Evolutionary conservation across 306 rosid genomes (phyloP), one percentile per base, ranked within the genome.

Genomic region (Cercis canadensis): DNA sequence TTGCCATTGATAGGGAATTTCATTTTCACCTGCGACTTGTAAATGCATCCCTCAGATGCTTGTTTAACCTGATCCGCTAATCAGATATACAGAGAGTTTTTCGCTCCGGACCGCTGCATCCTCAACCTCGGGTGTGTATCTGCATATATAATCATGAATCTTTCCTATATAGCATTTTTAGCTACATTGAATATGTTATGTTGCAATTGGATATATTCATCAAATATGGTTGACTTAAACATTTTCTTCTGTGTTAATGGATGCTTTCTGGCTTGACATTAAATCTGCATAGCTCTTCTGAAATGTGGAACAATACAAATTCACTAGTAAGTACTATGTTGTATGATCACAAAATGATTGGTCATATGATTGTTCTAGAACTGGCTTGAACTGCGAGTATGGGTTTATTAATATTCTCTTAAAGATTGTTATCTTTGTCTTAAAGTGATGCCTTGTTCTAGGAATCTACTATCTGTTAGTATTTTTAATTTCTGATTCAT

Each of bases 61-160:
- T 84, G 81, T 72, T 85, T 72, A 58, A 67, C 88, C 75, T 84
- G 37, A 83, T 72, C 82, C 17, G 34, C n/a, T 81, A 52, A 59
- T 31, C 79, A 94, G 98, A 94, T 84, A 90, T 90, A 81, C 97
- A 94, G 81, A 94, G 84, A 77, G 83, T 93, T 79, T 89, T 88
- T 75, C 97, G 96, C 11, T 83, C 90, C 0, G 98, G 97, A 55
- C 85, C 89, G 0, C 86, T 84, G 70, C 95, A 85, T 84, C 97
- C 97, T 16, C 96, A 90, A 13, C 98, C 98, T 58, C 87, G 98
- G 83, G 98, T 90, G 44, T 67, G 90, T 57, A 21, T 24, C 56
- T 66, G 21, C 13, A 5, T 62, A 8, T 58, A 11, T 71, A 52
- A 41, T 46, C 41, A 3, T 31, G 52, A 65, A 64, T 75, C 11